phyloP scores from a whole-genome alignment of 257 asterid species.

The Misopates orontium region DNA sequence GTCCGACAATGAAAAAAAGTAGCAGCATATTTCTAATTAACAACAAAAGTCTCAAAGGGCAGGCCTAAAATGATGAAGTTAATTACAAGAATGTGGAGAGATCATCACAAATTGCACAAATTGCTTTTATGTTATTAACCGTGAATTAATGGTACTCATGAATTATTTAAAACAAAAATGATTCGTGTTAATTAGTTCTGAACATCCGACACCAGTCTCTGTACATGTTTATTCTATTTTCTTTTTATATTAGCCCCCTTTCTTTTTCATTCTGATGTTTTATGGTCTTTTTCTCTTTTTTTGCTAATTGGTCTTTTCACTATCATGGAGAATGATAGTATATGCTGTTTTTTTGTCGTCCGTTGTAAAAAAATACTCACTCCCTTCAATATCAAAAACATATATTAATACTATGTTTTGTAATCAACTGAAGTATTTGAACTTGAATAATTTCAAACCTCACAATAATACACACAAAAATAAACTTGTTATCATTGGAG shows the following conservation, averaged over 20 bases:
- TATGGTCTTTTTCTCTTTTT: slow-evolving; percentile 47
- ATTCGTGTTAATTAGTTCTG: background rate
- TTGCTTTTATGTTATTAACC: background rate
- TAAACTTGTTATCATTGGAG: too few species aligned
- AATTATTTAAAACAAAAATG: too few species aligned
- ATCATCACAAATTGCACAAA: slow-evolving; percentile 22
- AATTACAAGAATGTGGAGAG: slow-evolving; percentile 26
- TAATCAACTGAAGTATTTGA: too few species aligned
- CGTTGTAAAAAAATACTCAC: background rate
- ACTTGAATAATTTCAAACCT: too few species aligned
- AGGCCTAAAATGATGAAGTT: slow-evolving; percentile 35
- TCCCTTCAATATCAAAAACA: too few species aligned
- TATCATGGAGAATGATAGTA: slow-evolving; percentile 39
- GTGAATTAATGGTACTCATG: background rate
- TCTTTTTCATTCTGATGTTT: slow-evolving; percentile 42
- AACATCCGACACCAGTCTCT: too few species aligned
- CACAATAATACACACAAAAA: too few species aligned
- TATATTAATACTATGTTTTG: too few species aligned
- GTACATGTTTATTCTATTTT: background rate
- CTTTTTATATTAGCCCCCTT: slow-evolving; percentile 28
- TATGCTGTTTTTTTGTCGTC: slow-evolving; percentile 30
- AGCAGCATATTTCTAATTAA: slow-evolving; percentile 13
- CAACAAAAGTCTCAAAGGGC: slow-evolving; percentile 29
- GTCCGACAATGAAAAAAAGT: slow-evolving; percentile 25
- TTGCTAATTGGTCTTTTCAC: too few species aligned